Conservation (phyloP, 495 filamentous ascomycete species). For the Podospora sp. region DNA sequence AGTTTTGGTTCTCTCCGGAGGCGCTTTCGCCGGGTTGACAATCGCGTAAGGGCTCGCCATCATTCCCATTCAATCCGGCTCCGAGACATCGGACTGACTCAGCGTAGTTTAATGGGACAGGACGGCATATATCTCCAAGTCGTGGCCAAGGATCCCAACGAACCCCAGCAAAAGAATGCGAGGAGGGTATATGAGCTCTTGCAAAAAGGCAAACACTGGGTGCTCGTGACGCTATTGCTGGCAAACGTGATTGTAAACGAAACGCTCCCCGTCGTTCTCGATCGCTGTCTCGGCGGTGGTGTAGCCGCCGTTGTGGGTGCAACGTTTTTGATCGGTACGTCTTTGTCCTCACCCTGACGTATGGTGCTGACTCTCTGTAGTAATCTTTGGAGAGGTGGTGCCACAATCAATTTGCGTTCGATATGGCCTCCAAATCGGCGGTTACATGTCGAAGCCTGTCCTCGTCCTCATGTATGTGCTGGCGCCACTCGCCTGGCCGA, state of each 20-base stretch:
- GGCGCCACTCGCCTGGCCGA: constrained; percentile 83
- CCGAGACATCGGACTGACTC: constrained; percentile 20
- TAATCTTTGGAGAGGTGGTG: constrained; percentile 96
- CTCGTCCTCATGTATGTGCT: constrained; percentile 88
- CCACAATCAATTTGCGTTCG: constrained; percentile 96
- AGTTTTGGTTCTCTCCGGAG: constrained; percentile 78
- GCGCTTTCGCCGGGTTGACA: constrained; percentile 94
- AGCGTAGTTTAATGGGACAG: constrained; percentile 69
- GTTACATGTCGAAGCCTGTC: constrained; percentile 89
- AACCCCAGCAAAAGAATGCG: constrained; percentile 81
- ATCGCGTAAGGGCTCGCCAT: constrained; percentile 63
- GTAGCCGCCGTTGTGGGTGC: constrained; percentile 92
- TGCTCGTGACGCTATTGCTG: constrained; percentile 91
- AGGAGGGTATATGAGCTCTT: constrained; percentile 76
- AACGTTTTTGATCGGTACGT: constrained; percentile 87
- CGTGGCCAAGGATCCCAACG: constrained; percentile 71
- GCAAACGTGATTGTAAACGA: constrained; percentile 99
- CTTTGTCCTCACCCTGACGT: background rate
- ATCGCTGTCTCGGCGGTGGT: constrained; percentile 89
- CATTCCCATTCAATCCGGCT: background rate
- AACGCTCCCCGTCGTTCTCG: constrained; percentile 91
- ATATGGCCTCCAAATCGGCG: constrained; percentile 94
- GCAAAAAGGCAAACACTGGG: constrained; percentile 94
- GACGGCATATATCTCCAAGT: constrained; percentile 98
- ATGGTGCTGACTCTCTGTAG: constrained; percentile 44